These are phyloP conservation scores for Wilcoxina mikolae DNA, from an alignment of 495 filamentous ascomycete genomes.

Conservation along the genomic window DNA sequence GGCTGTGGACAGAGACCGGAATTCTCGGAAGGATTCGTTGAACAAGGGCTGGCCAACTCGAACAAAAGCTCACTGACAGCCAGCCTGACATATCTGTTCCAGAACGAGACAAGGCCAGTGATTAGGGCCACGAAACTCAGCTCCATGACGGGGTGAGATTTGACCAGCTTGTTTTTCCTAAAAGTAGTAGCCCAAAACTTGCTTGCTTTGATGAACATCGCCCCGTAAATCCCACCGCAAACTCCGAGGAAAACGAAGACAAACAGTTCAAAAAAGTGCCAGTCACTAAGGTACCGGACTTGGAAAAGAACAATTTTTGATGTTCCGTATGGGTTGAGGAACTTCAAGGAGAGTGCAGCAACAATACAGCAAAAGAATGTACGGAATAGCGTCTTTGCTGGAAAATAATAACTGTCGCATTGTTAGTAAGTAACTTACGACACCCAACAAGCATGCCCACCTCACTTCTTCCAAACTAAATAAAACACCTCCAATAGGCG, in stretches of 20 bases:
- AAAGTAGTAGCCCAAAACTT: constrained; percentile 78
- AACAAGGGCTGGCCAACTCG: constrained; percentile 77
- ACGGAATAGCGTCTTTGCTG: constrained; percentile 92
- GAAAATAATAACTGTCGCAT: constrained; percentile 68
- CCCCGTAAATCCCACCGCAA: constrained; percentile 69
- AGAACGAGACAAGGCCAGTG: constrained; percentile 75
- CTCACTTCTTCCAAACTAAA: constrained; percentile 91
- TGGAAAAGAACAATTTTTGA: constrained; percentile 93
- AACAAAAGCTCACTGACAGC: constrained; percentile 82
- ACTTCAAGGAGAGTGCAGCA: constrained; percentile 78
- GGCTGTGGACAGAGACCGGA: constrained; percentile 61
- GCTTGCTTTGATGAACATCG: constrained; percentile 92
- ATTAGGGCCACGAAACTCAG: constrained; percentile 74
- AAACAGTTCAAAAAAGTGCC: constrained; percentile 81
- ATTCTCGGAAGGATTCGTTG: constrained; percentile 43
- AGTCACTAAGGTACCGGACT: constrained; percentile 82
- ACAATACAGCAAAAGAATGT: constrained; percentile 98
- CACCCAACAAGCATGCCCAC: constrained; percentile 18
- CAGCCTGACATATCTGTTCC: constrained; percentile 81
- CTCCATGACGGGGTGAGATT: constrained; percentile 69
- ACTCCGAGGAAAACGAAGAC: constrained; percentile 75
- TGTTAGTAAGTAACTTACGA: not conserved
- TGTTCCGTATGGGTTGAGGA: constrained; percentile 90
- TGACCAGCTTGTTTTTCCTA: constrained; percentile 64
- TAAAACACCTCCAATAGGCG: constrained; percentile 80